Evolutionary conservation across 2,329 filamentous ascomycete genomes (phyloP).

Genomic region (Trichoderma sp.): DNA sequence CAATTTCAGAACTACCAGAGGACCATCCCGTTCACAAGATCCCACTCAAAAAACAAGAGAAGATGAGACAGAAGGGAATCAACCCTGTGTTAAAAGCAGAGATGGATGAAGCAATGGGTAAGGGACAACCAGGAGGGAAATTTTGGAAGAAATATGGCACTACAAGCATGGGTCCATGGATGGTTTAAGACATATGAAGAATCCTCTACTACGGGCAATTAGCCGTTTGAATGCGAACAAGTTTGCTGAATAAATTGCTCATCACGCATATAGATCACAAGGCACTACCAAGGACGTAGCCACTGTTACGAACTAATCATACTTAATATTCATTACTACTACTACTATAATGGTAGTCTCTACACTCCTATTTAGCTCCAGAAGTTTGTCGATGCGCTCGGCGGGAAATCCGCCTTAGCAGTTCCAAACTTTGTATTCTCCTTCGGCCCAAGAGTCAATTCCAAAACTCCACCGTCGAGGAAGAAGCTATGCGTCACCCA

Average conservation of each 20-base stretch:
- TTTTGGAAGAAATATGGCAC: background rate
- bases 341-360: background rate
- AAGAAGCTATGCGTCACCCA: constrained; percentile 66
- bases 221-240: background rate
- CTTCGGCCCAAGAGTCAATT: constrained; percentile 52
- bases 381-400: constrained; percentile 30
- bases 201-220: background rate
- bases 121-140: background rate
- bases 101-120: background rate
- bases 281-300: too few species aligned
- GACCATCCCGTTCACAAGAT: background rate
- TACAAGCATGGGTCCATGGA: background rate
- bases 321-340: background rate
- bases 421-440: constrained; percentile 44
- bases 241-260: background rate
- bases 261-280: background rate
- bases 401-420: constrained; percentile 25
- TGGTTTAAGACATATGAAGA: background rate
- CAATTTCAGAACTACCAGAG: background rate
- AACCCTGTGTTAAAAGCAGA: background rate
- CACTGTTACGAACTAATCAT: background rate
- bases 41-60: background rate
- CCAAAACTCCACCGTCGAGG: constrained; percentile 55
- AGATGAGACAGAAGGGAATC: background rate
- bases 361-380: constrained; percentile 11